Evolutionary conservation across 768 basidiomycete species (phyloP), one percentile per base, ranked within the genome.

Genomic region (Serendipita sp.): DNA sequence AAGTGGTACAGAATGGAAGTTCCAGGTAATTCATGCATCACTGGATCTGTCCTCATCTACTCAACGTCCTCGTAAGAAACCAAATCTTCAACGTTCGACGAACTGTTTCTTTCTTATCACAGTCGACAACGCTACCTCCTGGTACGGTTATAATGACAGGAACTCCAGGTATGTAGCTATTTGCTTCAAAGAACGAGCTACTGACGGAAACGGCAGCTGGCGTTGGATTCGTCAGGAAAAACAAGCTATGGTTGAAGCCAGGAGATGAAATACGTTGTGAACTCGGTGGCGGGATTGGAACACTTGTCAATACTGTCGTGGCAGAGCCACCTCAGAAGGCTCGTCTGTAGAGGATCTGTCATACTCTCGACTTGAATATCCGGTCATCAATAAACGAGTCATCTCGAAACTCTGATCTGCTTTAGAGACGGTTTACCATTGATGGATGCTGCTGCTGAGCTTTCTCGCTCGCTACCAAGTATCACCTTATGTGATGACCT

Each of bases 51-150:
- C 24, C 24, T 24, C 24, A 24, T 24, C 24, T 24, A 24, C 24
- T 24, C 24, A 24, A 24, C 24, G 24, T 24, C 24, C 24, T 24
- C 24, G 24, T 24, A 70, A 92, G 90, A 60, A 81, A 87, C 67
- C 86, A 91, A 70, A 86, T 94, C 65, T 94, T 92, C 77, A 83
- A 74, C 68, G 82, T 92, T 38, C 82, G 83, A 51, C 80, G 86
- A 71, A 89, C 89, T 1, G 78, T 93, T 48, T 77, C 89, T 0
- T 88, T 84, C 77, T 82, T 93, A 51, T 90, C 88, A 0, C 88
- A 91, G 70, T 88, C 83, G 2, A 92, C 89, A 3, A 92, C 90
- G 0, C 82, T 93, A 18, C 83, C 83, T 68, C 85, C 88, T 0
- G 90, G 91, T 0, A 83, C 87, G 0, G 77, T 92, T 70, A 92